phyloP scores from a whole-genome alignment of 2,329 filamentous ascomycete genomes.

The Fusarium chlamydosporum region DNA sequence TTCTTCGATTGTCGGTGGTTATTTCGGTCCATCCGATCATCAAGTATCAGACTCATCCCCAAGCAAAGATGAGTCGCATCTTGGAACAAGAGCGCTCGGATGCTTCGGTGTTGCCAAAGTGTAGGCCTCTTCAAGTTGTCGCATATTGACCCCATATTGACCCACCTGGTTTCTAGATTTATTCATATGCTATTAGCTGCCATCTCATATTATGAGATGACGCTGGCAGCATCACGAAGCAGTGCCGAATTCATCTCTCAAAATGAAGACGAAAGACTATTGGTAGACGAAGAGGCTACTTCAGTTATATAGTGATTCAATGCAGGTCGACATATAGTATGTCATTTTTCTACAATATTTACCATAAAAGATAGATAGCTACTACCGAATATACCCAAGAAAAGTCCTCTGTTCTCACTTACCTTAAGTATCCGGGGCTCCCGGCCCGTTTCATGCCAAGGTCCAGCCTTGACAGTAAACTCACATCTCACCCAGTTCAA shows the following conservation, averaged over 20 bases:
- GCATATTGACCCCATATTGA: background rate
- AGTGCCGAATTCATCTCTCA: background rate
- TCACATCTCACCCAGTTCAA: background rate
- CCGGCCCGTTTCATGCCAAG: background rate
- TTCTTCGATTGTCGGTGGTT: slow-evolving; percentile 9
- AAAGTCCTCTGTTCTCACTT: background rate
- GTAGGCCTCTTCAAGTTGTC: slow-evolving; percentile 8
- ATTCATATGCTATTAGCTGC: slow-evolving; percentile 19
- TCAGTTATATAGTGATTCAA: background rate
- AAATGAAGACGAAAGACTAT: slow-evolving; percentile 27
- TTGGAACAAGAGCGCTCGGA: slow-evolving; percentile 21
- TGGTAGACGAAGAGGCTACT: background rate
- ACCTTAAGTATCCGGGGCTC: background rate
- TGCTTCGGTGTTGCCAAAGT: slow-evolving; percentile 35
- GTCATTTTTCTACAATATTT: background rate
- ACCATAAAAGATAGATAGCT: background rate
- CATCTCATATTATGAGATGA: slow-evolving; percentile 27
- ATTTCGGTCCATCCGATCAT: slow-evolving; percentile 18
- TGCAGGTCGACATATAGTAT: background rate
- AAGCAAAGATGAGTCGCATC: slow-evolving; percentile 31
- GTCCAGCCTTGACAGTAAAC: background rate
- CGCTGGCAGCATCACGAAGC: background rate
- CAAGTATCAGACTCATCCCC: slow-evolving; percentile 8
- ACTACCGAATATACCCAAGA: background rate
- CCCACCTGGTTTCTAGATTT: background rate